A percentile compares a stretch with the other conserved stretches of the same genome.
These are phyloP conservation scores for Nicotiana benthamiana DNA, from an alignment of 257 asterid genomes.

Conservation along the genomic window DNA sequence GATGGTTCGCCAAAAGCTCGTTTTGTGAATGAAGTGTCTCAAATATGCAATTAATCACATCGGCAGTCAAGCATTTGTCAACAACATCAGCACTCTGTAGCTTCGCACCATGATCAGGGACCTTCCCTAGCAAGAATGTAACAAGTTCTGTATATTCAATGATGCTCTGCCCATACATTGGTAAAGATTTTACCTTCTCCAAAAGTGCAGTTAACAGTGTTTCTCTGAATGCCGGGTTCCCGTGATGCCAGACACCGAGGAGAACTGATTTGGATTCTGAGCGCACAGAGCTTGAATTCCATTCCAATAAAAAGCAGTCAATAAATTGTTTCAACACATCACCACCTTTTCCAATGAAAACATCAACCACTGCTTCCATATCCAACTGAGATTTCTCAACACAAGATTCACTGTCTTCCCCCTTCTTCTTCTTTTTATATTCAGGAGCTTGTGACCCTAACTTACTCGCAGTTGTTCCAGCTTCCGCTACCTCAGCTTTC, in stretches of 20 bases:
- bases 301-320: slow-evolving; percentile 83
- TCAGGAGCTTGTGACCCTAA: slow-evolving; percentile 60
- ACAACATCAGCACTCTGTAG: slow-evolving; percentile 61
- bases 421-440: slow-evolving; percentile 86
- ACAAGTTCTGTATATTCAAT: slow-evolving; percentile 81
- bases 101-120: slow-evolving; percentile 50
- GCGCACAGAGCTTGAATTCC: slow-evolving; percentile 93
- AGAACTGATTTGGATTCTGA: slow-evolving; percentile 83
- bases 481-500: slow-evolving; percentile 73
- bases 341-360: slow-evolving; percentile 65
- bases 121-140: slow-evolving; percentile 74
- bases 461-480: slow-evolving; percentile 47
- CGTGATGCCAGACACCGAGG: slow-evolving; percentile 92
- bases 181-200: slow-evolving; percentile 76
- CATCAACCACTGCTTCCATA: slow-evolving; percentile 78
- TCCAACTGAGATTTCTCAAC: slow-evolving; percentile 81
- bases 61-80: slow-evolving; percentile 86
- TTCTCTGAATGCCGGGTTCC: slow-evolving; percentile 71
- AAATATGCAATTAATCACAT: slow-evolving; percentile 69
- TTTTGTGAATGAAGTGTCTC: slow-evolving; percentile 93
- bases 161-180: slow-evolving; percentile 90
- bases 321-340: slow-evolving; percentile 77
- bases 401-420: slow-evolving; percentile 72
- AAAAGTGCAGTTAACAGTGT: slow-evolving; percentile 56
- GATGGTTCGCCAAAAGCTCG: slow-evolving; percentile 99